Percentiles rank a stretch among this genome's conserved stretches.
phyloP scores from a whole-genome alignment of 169 alveolate genomes.

The Eimeria zaria region DNA sequence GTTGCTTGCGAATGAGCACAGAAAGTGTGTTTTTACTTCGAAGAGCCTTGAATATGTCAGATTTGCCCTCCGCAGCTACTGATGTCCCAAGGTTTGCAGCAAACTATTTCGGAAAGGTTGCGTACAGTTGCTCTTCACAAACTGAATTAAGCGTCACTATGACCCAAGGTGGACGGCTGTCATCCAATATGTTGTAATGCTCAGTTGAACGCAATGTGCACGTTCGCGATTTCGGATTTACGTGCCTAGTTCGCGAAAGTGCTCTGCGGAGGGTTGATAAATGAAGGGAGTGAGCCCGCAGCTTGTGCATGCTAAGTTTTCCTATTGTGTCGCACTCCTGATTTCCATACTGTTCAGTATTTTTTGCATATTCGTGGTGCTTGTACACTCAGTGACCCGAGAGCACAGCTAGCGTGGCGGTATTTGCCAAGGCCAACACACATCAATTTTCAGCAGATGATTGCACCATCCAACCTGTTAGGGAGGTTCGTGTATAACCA shows the following conservation, averaged over 20 bases:
- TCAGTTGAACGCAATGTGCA: not conserved
- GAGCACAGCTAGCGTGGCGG: not conserved
- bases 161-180: not conserved
- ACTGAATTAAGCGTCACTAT: not conserved
- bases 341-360: not conserved
- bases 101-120: not conserved
- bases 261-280: not conserved
- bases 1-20: not conserved
- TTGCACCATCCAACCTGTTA: not conserved
- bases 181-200: not conserved
- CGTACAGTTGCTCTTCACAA: not conserved
- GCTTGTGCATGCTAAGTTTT: not conserved
- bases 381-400: not conserved
- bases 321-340: not conserved
- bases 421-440: not conserved
- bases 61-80: not conserved
- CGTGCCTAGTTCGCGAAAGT: not conserved
- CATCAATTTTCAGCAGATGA: not conserved
- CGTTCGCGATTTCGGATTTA: not conserved
- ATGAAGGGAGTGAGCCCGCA: not conserved
- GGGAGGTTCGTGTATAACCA: not conserved
- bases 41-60: not conserved
- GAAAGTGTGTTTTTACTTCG: not conserved
- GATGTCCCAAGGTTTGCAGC: not conserved
- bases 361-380: not conserved